Conservation (phyloP, 1,284 basidiomycete genomes). For the Thelephora terrestris region DNA sequence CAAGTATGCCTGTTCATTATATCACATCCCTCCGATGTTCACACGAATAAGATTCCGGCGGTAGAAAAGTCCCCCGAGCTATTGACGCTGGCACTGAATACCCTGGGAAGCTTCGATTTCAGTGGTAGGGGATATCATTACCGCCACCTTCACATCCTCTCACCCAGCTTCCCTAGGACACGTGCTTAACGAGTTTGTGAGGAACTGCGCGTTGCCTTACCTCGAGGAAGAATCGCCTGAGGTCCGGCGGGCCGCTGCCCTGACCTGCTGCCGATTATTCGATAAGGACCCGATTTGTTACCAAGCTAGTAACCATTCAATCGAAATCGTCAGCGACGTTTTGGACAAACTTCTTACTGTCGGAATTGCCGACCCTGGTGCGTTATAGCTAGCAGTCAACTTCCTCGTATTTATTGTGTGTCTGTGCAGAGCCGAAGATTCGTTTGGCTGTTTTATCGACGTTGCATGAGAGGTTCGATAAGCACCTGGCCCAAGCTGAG, state of each 20-base stretch:
- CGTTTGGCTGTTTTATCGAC: slow-evolving; percentile 83
- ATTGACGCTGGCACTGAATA: slow-evolving; percentile 79
- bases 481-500: slow-evolving; percentile 97
- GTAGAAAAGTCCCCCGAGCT: slow-evolving; percentile 61
- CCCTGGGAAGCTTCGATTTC: slow-evolving; percentile 93
- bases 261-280: slow-evolving; percentile 89
- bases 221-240: slow-evolving; percentile 89
- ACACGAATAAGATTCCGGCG: slow-evolving; percentile 26
- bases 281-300: slow-evolving; percentile 95
- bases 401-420: slow-evolving; percentile 10
- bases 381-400: too few species aligned
- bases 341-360: slow-evolving; percentile 95
- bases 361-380: slow-evolving; percentile 94
- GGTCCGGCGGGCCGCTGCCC: slow-evolving; percentile 83
- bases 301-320: slow-evolving; percentile 93
- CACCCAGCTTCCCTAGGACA: slow-evolving; percentile 48
- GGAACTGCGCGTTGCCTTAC: slow-evolving; percentile 87
- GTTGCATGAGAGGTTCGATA: slow-evolving; percentile 92
- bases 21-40: slow-evolving; percentile 1
- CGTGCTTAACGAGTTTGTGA: slow-evolving; percentile 93
- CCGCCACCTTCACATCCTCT: neutral
- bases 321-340: slow-evolving; percentile 97
- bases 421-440: slow-evolving; percentile 65
- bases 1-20: slow-evolving; percentile 32
- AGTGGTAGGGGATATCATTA: slow-evolving; percentile 44